Evolutionary conservation across 1,139 yeast genomes (phyloP).

Genomic region (Kluyveromyces sp.): DNA sequence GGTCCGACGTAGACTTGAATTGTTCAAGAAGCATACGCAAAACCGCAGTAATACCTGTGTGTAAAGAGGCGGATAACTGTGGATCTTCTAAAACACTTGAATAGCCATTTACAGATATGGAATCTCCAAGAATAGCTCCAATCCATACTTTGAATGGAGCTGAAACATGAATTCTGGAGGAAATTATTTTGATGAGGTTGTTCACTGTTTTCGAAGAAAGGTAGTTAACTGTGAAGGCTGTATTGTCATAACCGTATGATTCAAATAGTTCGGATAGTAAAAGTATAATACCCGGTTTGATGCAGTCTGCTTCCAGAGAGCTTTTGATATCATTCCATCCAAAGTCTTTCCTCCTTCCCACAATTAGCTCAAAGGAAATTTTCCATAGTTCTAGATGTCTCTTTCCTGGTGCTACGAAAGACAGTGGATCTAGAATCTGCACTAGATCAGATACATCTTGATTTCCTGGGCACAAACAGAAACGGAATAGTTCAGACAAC

Average conservation of each 20-base stretch:
- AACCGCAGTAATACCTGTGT: neutral
- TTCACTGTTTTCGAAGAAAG: neutral
- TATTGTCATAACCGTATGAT: neutral
- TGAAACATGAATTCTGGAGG: neutral
- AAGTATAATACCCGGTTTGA: neutral
- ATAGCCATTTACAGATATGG: neutral
- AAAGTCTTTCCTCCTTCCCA: neutral
- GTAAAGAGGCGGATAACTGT: neutral
- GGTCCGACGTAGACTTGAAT: neutral
- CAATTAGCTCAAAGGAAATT: neutral
- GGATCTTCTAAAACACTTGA: neutral
- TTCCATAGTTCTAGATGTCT: neutral
- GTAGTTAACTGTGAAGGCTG: neutral
- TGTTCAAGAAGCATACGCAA: neutral
- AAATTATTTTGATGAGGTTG: neutral
- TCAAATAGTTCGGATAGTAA: conserved; percentile 1
- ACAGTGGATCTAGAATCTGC: neutral
- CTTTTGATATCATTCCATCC: neutral
- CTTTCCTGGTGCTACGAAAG: neutral
- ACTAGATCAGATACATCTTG: neutral
- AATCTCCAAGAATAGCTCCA: neutral
- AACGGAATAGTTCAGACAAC: neutral
- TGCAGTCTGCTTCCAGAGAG: neutral
- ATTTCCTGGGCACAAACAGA: neutral
- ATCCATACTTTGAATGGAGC: neutral